These are phyloP conservation scores for Gynostemma pentaphyllum DNA, from an alignment of 306 rosid species.

Conservation along the genomic window DNA sequence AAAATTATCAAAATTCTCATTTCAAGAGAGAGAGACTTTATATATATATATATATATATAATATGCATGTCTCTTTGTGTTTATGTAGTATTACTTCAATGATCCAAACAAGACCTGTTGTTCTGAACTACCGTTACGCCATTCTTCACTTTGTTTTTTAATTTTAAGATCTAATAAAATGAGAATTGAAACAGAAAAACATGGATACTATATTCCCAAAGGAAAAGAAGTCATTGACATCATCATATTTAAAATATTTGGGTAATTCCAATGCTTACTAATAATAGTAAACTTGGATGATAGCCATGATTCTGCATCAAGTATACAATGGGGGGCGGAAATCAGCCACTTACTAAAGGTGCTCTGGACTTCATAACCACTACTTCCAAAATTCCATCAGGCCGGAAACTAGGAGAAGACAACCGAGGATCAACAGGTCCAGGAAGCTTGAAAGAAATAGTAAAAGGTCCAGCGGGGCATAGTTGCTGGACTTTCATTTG, in stretches of 20 bases:
- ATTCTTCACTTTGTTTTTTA: no score
- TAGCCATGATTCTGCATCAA: neutral
- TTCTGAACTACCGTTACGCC: no score
- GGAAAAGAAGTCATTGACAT: neutral
- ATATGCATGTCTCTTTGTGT: no score
- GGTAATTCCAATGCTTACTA: neutral
- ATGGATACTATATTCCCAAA: neutral
- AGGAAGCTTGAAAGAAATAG: constrained; percentile 36
- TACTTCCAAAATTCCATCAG: constrained; percentile 42
- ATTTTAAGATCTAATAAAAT: no score
- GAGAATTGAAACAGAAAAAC: neutral
- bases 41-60: no score
- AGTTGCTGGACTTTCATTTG: constrained; percentile 43
- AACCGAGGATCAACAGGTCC: constrained; percentile 51
- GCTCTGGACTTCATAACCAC: constrained; percentile 26
- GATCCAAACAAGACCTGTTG: no score
- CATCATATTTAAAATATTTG: neutral
- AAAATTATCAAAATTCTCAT: no score
- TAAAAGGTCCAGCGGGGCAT: constrained; percentile 36
- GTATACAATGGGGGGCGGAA: constrained; percentile 11
- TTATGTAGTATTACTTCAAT: no score
- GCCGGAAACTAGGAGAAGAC: constrained; percentile 33
- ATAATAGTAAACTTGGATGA: neutral
- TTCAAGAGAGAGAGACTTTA: no score
- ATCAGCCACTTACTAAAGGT: constrained; percentile 11